A percentile compares a stretch with the other conserved stretches of the same genome.
Conservation (phyloP, 805 yeast genomes). For the Cyberlindnera subsufficiens region DNA sequence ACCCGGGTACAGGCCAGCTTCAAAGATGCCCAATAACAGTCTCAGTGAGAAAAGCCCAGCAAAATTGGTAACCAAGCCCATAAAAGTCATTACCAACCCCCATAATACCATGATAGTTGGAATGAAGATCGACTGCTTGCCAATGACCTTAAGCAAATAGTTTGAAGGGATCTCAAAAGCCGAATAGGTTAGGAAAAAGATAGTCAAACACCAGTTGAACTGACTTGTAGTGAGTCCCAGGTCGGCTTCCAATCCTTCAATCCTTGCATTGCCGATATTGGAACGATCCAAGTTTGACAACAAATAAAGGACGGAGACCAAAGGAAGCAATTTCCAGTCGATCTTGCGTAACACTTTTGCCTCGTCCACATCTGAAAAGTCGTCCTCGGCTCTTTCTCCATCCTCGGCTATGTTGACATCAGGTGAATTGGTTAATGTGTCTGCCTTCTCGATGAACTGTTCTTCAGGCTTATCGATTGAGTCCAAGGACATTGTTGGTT, state of each 20-base stretch:
- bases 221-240: slow-evolving; percentile 9
- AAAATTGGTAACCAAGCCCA: slow-evolving; percentile 14
- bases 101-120: slow-evolving; percentile 10
- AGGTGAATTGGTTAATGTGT: not conserved
- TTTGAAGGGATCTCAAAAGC: slow-evolving; percentile 16
- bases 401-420: not conserved
- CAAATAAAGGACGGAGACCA: slow-evolving; percentile 10
- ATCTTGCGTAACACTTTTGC: slow-evolving; percentile 11
- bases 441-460: slow-evolving; percentile 1
- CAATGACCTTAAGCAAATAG: slow-evolving; percentile 10
- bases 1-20: slow-evolving; percentile 15
- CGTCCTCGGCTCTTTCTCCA: not conserved
- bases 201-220: slow-evolving; percentile 12
- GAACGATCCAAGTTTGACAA: slow-evolving; percentile 14
- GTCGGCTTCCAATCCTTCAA: slow-evolving; percentile 5
- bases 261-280: slow-evolving; percentile 6
- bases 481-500: not conserved
- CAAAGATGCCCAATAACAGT: slow-evolving; percentile 11
- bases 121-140: slow-evolving; percentile 11
- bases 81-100: slow-evolving; percentile 13
- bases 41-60: slow-evolving; percentile 10
- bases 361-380: slow-evolving; percentile 10
- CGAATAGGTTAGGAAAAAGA: slow-evolving; percentile 13
- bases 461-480: slow-evolving; percentile 3
- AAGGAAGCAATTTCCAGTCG: slow-evolving; percentile 13